A percentile compares a stretch with the other conserved stretches of the same genome.
Conservation (phyloP, 495 filamentous ascomycete species). For the Daldinia vernicosa region DNA sequence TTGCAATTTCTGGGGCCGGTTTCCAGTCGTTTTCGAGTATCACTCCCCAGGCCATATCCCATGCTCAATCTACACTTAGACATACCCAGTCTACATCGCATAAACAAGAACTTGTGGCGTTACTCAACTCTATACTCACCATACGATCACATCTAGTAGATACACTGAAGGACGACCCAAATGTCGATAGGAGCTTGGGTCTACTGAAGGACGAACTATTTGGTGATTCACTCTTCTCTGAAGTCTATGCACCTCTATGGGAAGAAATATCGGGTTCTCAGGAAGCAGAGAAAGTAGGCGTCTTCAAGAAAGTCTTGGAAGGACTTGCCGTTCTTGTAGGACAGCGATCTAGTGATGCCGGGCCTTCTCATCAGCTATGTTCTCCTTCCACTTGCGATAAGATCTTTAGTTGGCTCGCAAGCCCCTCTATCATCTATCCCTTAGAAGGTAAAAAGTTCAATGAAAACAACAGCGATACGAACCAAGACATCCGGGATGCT, state of each 20-base stretch:
- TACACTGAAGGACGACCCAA: conserved; percentile 32
- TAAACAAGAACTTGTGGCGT: conserved; percentile 52
- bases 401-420: conserved; percentile 46
- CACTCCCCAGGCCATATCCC: conserved; percentile 47
- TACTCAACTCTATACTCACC: conserved; percentile 53
- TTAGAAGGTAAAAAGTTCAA: conserved; percentile 29
- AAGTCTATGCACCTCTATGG: conserved; percentile 55
- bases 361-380: conserved; percentile 40
- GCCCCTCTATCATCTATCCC: conserved; percentile 34
- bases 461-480: conserved; percentile 41
- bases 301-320: conserved; percentile 52
- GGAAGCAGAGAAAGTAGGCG: conserved; percentile 40
- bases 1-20: conserved; percentile 52
- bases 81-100: conserved; percentile 53
- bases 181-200: background rate
- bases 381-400: conserved; percentile 46
- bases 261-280: conserved; percentile 38
- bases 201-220: conserved; percentile 40
- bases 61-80: conserved; percentile 50
- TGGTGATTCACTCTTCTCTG: conserved; percentile 47
- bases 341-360: conserved; percentile 41
- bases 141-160: conserved; percentile 47
- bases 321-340: conserved; percentile 52
- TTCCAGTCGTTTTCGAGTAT: conserved; percentile 48
- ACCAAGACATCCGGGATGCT: conserved; percentile 50